These are phyloP conservation scores for Myriangium duriaei DNA, from an alignment of 2,329 filamentous ascomycete species.

Conservation along the genomic window DNA sequence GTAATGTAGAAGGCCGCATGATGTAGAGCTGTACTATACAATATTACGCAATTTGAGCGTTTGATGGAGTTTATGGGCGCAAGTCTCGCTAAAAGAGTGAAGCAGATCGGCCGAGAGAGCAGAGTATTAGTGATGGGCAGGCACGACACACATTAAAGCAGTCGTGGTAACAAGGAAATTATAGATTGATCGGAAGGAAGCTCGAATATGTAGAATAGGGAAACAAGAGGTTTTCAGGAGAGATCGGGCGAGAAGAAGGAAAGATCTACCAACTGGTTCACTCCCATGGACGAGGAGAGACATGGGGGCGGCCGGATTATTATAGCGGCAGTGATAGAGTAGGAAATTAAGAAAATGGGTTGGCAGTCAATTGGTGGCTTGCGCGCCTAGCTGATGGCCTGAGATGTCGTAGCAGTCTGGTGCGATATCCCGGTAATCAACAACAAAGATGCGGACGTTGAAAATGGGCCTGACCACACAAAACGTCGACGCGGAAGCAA, in stretches of 20 bases:
- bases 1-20: constrained; percentile 2
- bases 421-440: too few relatives aligned
- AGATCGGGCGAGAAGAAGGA: constrained; percentile 2
- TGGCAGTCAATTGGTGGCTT: neutral
- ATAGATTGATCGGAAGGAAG: neutral
- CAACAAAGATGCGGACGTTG: neutral
- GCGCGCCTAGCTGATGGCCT: neutral
- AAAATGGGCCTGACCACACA: neutral
- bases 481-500: neutral
- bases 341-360: too few relatives aligned
- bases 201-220: neutral
- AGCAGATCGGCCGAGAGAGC: neutral
- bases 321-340: constrained; percentile 1
- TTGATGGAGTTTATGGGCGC: neutral
- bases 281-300: constrained; percentile 8
- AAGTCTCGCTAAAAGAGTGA: constrained; percentile 8
- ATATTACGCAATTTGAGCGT: neutral
- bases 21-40: neutral
- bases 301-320: constrained; percentile 5
- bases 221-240: neutral
- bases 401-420: neutral
- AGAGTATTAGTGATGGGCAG: neutral
- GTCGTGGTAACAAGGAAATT: neutral
- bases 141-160: constrained; percentile 9
- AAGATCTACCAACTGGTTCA: constrained; percentile 5